phyloP scores from a whole-genome alignment of 2,329 filamentous ascomycete genomes.

The Apiospora pterosperma region DNA sequence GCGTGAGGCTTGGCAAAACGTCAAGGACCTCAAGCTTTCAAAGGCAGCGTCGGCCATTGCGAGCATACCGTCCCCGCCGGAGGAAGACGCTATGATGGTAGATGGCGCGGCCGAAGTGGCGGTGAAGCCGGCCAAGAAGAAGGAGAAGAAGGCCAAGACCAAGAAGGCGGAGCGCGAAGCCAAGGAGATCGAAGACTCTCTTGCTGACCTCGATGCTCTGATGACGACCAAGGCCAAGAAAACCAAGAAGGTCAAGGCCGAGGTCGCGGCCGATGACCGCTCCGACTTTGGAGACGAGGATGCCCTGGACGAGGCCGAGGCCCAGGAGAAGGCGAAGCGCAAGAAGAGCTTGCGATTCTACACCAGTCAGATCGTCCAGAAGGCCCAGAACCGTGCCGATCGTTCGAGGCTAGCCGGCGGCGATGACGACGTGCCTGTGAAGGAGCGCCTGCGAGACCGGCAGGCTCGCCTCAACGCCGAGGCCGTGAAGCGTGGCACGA shows the following conservation, averaged over 20 bases:
- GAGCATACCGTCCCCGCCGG: slow-evolving; percentile 18
- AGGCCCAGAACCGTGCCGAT: slow-evolving; percentile 77
- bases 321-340: slow-evolving; percentile 81
- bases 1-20: slow-evolving; percentile 74
- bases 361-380: slow-evolving; percentile 95
- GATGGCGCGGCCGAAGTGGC: slow-evolving; percentile 30
- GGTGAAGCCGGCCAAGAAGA: slow-evolving; percentile 18
- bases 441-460: slow-evolving; percentile 82
- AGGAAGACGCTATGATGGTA: slow-evolving; percentile 28
- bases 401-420: slow-evolving; percentile 73
- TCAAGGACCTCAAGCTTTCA: slow-evolving; percentile 60
- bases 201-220: slow-evolving; percentile 68
- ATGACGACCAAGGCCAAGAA: slow-evolving; percentile 40
- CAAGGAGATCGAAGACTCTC: slow-evolving; percentile 64
- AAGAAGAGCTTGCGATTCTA: slow-evolving; percentile 97
- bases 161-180: slow-evolving; percentile 36
- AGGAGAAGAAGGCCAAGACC: slow-evolving; percentile 37
- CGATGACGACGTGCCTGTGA: slow-evolving; percentile 80
- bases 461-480: slow-evolving; percentile 85
- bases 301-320: slow-evolving; percentile 69
- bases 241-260: slow-evolving; percentile 43
- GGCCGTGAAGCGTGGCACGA: slow-evolving; percentile 77
- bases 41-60: slow-evolving; percentile 23
- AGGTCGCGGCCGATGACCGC: slow-evolving; percentile 48
- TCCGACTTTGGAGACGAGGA: slow-evolving; percentile 96